phyloP scores from a whole-genome alignment of 73 alveolate species.

The Durusdinium trenchii region DNA sequence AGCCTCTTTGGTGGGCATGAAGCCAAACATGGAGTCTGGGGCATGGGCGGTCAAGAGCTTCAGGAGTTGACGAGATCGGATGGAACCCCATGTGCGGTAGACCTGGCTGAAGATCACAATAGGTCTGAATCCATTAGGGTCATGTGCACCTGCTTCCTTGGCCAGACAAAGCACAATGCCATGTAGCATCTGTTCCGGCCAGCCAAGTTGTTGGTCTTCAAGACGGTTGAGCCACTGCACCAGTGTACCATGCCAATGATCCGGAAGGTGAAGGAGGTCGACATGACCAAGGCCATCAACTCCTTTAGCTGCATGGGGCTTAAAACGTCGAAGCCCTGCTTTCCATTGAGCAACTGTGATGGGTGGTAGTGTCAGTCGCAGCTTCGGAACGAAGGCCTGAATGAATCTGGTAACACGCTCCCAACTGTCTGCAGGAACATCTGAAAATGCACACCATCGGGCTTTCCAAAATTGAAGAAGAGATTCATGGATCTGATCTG shows the following conservation, averaged over 20 bases:
- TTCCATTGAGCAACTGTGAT: neutral
- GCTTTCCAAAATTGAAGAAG: neutral
- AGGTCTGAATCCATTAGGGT: neutral
- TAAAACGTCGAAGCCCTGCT: neutral
- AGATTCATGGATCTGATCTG: neutral
- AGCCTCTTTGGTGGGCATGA: neutral
- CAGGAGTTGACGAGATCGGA: neutral
- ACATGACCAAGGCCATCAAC: neutral
- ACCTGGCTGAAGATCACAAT: neutral
- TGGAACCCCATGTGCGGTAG: constrained; percentile 3
- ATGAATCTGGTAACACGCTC: neutral
- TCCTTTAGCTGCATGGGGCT: neutral
- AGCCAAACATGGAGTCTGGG: neutral
- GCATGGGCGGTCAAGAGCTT: no score
- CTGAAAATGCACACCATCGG: neutral
- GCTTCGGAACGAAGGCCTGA: neutral
- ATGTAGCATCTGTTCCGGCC: neutral
- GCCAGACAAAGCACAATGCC: neutral
- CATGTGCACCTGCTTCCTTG: neutral
- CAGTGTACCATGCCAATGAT: neutral
- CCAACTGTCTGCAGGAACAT: neutral
- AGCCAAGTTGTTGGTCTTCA: neutral
- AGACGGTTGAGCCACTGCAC: neutral
- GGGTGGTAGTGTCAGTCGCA: neutral
- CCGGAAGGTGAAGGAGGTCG: neutral